Base-by-base conservation (phyloP, 1,139 yeast genomes). In the Zhuliangozyma parablackwelliae region DNA sequence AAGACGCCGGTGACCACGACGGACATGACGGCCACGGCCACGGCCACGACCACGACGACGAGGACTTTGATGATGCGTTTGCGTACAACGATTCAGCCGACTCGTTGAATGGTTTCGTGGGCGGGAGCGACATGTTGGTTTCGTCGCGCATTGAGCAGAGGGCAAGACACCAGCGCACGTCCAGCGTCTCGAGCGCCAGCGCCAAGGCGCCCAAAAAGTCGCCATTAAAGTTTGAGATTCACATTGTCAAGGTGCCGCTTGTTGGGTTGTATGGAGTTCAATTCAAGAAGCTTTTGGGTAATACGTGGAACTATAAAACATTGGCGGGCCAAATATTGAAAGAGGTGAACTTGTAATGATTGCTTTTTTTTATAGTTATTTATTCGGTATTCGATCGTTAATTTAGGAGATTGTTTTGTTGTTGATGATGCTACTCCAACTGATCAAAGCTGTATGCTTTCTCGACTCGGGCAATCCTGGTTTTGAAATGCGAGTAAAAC, bases 271-370 rank as follows among this genome's bases (percentile, higher is more conserved):
- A 86, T 48, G 98, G 97, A 59, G 92, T 92, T 37, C 97, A 90
- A 59, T 89, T 92, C 66, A 92, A 90, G 69, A 90, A 90, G 59
- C 74, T 90, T 31, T 75, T 86, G 42, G 98, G 98, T 51, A 89
- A 92, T 59, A 87, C 97, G 2, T 90, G 97, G 97, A 79, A 85
- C 63, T 90, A 90, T 63, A 90, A 90, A 65, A 82, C 89, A n/a
- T 69, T 90, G 57, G 97, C 97, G 3, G 82, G 94, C 42, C 88
- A 82, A 58, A 83, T 90, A 34, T 74, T 90, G 61, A 75, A 77
- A 44, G 92, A 87, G 51, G 71, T 90, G 60, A 82, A 84, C 51
- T 67, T 89, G 50, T 83, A 46, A 31, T 29, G 33, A 13, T 33
- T 34, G 25, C 24, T 6, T 21, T 13, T 13, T 16, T 12, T 31